These are phyloP conservation scores for Penicillium samsonianum DNA, from an alignment of 495 filamentous ascomycete genomes.

Conservation along the genomic window DNA sequence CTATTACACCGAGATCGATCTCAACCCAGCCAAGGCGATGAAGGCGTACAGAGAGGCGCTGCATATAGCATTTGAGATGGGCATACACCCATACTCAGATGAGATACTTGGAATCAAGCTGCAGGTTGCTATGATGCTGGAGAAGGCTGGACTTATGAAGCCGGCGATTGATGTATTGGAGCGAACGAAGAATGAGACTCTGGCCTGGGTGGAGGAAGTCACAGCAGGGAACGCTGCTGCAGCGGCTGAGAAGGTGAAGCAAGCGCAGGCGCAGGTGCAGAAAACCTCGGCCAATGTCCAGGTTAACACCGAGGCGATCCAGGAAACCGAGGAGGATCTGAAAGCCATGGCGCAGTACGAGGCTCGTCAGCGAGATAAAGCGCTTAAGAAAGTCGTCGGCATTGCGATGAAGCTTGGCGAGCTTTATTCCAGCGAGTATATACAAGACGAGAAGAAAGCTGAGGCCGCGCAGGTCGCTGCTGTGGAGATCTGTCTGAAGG, in stretches of 20 bases:
- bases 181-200: conserved; percentile 49
- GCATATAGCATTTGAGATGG: conserved; percentile 63
- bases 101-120: conserved; percentile 89
- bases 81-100: conserved; percentile 83
- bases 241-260: conserved; percentile 30
- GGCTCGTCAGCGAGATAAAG: conserved; percentile 61
- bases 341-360: conserved; percentile 47
- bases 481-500: conserved; percentile 76
- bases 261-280: conserved; percentile 23
- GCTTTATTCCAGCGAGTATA: conserved; percentile 60
- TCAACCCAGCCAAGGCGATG: conserved; percentile 71
- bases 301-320: conserved; percentile 28
- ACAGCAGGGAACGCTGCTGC: conserved; percentile 40
- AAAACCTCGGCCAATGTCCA: conserved; percentile 22
- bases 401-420: conserved; percentile 80
- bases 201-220: conserved; percentile 56
- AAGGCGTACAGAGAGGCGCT: conserved; percentile 81
- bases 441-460: conserved; percentile 58
- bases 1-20: conserved; percentile 76
- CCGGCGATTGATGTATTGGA: conserved; percentile 76
- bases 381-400: conserved; percentile 70
- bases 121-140: conserved; percentile 73
- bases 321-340: conserved; percentile 35
- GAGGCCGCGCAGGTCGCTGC: conserved; percentile 77
- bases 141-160: conserved; percentile 65